These are phyloP conservation scores for Leccinum incarnatum DNA, from an alignment of 768 basidiomycete genomes.

Conservation along the genomic window DNA sequence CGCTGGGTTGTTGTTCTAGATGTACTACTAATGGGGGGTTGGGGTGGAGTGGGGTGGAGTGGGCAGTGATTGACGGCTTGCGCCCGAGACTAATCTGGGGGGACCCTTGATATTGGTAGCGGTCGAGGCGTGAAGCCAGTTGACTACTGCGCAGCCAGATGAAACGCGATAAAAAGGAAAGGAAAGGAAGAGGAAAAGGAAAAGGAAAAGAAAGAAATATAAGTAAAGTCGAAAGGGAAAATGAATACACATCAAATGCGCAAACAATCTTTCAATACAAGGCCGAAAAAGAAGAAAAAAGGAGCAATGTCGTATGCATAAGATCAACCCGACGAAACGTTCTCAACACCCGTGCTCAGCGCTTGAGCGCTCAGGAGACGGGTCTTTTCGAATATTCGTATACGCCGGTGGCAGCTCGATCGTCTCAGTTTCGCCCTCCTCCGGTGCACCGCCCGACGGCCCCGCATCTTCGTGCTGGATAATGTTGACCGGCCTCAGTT, in stretches of 20 bases:
- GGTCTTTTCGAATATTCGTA: conserved; percentile 48
- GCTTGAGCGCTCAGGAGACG: neutral
- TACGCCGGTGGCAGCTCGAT: conserved; percentile 85
- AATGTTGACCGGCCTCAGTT: conserved; percentile 70
- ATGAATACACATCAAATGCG: neutral
- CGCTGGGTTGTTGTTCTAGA: neutral
- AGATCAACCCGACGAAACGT: neutral
- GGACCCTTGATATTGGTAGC: conserved; percentile 5
- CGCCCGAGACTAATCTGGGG: neutral
- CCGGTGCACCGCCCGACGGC: conserved; percentile 19
- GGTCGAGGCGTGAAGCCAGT: neutral
- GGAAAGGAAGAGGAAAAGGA: neutral
- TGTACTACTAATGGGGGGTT: neutral
- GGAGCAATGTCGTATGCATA: neutral
- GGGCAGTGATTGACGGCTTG: neutral
- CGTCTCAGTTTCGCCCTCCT: conserved; percentile 53
- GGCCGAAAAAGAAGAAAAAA: neutral
- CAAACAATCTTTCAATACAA: neutral
- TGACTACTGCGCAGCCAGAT: neutral
- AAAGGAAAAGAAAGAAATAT: too few relatives aligned
- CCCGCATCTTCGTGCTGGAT: conserved; percentile 87
- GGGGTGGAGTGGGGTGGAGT: neutral
- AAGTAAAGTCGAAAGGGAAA: neutral
- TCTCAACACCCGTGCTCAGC: neutral
- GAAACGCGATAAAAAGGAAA: neutral